Conservation (phyloP, 805 yeast genomes). For the Ogataea pini region DNA sequence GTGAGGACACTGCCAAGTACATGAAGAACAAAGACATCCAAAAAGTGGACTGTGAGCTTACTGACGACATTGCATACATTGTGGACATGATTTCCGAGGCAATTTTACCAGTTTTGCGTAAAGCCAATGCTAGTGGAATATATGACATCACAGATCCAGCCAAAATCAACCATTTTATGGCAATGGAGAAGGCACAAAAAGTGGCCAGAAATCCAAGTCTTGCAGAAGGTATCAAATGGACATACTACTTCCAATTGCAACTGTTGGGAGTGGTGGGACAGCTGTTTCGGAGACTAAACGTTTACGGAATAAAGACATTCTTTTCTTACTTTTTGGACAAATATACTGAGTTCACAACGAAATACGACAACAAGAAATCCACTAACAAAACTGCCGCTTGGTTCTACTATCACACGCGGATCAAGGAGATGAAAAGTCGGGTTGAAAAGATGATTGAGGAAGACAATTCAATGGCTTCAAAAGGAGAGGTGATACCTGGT, state of each 20-base stretch:
- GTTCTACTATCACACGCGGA: constrained; percentile 55
- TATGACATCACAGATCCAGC: constrained; percentile 68
- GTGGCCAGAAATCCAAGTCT: constrained; percentile 52
- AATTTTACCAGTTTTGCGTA: constrained; percentile 60
- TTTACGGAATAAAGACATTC: constrained; percentile 83
- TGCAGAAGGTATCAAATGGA: constrained; percentile 75
- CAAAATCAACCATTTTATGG: constrained; percentile 66
- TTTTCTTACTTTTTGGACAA: constrained; percentile 65
- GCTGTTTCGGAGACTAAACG: constrained; percentile 63
- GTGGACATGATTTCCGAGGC: constrained; percentile 61
- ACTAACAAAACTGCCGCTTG: constrained; percentile 62
- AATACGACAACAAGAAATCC: constrained; percentile 56
- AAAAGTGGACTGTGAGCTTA: constrained; percentile 54
- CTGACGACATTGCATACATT: constrained; percentile 56
- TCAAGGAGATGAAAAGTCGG: constrained; percentile 44
- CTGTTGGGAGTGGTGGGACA: constrained; percentile 72
- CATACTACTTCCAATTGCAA: constrained; percentile 60
- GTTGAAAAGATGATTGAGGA: constrained; percentile 45
- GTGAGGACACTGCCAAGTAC: constrained; percentile 76
- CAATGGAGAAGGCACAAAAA: constrained; percentile 67
- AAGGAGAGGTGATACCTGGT: constrained; percentile 29
- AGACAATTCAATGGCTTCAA: constrained; percentile 27
- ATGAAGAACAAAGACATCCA: constrained; percentile 68
- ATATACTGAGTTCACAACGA: constrained; percentile 56
- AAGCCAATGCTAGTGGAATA: constrained; percentile 63